Evolutionary conservation across 495 filamentous ascomycete genomes (phyloP).

Genomic region (Bathelium albidoporum): DNA sequence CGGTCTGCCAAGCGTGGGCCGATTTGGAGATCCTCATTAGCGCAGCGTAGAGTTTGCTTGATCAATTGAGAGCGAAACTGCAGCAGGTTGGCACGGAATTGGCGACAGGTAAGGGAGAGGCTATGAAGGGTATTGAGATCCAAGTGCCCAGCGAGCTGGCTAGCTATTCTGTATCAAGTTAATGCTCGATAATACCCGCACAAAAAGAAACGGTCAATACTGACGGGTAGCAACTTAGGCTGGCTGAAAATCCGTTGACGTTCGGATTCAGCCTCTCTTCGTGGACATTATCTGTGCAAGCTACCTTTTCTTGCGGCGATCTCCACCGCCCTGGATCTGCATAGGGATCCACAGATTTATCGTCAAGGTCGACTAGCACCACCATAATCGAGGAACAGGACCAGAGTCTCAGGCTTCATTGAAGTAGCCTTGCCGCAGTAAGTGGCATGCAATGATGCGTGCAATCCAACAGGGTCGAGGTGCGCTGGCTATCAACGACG

Average conservation of each 20-base stretch:
- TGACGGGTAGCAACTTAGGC: constrained; percentile 86
- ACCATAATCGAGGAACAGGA: constrained; percentile 38
- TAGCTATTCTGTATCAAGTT: constrained; percentile 51
- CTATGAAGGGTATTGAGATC: constrained; percentile 79
- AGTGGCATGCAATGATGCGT: not conserved
- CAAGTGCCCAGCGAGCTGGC: constrained; percentile 58
- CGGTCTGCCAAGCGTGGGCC: constrained; percentile 31
- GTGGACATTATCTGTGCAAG: constrained; percentile 9
- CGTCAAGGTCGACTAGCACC: constrained; percentile 53
- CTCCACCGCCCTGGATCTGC: constrained; percentile 21
- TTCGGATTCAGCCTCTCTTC: constrained; percentile 50
- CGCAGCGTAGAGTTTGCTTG: constrained; percentile 65
- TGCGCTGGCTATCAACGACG: not conserved
- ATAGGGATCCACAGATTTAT: constrained; percentile 42
- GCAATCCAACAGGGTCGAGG: not conserved
- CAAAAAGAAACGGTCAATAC: constrained; percentile 24
- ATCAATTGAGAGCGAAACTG: constrained; percentile 65
- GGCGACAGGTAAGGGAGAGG: constrained; percentile 68
- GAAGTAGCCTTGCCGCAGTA: constrained; percentile 10
- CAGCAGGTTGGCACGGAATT: constrained; percentile 62
- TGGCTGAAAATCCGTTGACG: constrained; percentile 59
- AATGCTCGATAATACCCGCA: constrained; percentile 7
- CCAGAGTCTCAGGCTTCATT: constrained; percentile 12
- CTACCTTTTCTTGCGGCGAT: not conserved
- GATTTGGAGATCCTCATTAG: constrained; percentile 49